phyloP scores from a whole-genome alignment of 2,329 filamentous ascomycete species.

The Phialophora chinensis region DNA sequence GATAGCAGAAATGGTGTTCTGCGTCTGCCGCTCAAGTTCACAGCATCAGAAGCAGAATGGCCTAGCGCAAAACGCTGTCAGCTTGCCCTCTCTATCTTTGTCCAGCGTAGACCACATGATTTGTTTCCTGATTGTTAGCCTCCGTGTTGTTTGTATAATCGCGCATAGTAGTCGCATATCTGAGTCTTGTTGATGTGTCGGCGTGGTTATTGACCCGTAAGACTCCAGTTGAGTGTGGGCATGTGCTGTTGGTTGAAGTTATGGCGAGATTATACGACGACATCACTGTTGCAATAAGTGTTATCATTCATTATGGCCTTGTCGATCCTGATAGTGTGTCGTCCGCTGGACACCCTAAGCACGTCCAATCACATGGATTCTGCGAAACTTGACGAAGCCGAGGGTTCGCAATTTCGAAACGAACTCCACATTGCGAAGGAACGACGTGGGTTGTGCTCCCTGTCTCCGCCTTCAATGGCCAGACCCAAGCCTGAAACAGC shows the following conservation, averaged over 20 bases:
- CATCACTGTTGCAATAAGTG: background rate
- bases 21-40: background rate
- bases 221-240: background rate
- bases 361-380: background rate
- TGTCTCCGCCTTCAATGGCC: background rate
- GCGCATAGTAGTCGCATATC: background rate
- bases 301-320: background rate
- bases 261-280: constrained; percentile 1
- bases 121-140: background rate
- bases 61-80: background rate
- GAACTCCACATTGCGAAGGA: constrained; percentile 13
- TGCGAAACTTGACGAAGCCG: background rate
- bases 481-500: constrained; percentile 5
- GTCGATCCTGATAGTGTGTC: constrained; percentile 2
- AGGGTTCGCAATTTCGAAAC: constrained; percentile 13
- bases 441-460: constrained; percentile 4
- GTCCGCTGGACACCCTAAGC: background rate
- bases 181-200: background rate
- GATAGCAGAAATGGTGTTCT: background rate
- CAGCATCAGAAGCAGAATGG: background rate
- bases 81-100: background rate
- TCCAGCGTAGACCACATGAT: background rate
- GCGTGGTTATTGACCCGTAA: background rate
- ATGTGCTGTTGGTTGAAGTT: background rate
- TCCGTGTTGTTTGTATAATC: background rate